Evolutionary conservation across 2,329 filamentous ascomycete species (phyloP), one percentile per base, ranked within the genome.

Genomic region (Penicillium sp.): DNA sequence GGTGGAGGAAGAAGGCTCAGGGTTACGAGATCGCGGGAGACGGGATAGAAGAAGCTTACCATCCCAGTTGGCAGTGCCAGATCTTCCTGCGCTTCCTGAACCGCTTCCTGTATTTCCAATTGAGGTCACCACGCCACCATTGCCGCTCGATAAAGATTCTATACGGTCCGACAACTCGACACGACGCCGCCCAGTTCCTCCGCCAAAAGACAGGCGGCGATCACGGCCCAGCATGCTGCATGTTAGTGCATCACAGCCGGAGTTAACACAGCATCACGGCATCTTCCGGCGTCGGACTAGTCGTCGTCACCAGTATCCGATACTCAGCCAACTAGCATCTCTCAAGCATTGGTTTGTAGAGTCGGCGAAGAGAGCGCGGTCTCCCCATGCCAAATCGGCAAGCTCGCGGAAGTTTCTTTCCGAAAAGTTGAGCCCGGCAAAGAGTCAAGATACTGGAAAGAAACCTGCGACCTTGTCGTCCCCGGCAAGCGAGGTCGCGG

Each of bases 181-280:
- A 31, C 82, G 89, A 59, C 87, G 89, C 60, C 86, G 90, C 48
- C 88, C 93, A 6, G 81, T 90, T 41, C 90, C 89, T 10, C 93
- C 93, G 42, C 92, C 93, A 2, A 97, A 97, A 73, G 93, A 97
- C 64, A 87, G 86, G 62, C 86, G 89, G 58, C 82, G 89, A 66
- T 89, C 90, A 64, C 83, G 91, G 59, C 89, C 90, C 43, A 96
- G 92, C 65, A 94, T 91, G 62, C 82, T 97, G 33, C 91, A 96
- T 70, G 84, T 95, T 5, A 91, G 95, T 40, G 89, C 90, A 15
- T 83, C 80, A 40, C 87, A 88, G 63, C 83, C 85, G 23, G 86
- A 89, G 62, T 74, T 89, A 8, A 76, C 87, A 17, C 78, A 80
- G 42, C 77, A 77, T n/a, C 82, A 83, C 63, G 81, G 82, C 35